Percentiles rank a stretch among this genome's conserved stretches.
Conservation (phyloP, 2,329 filamentous ascomycete species). For the Coniochaeta pulveracea region DNA sequence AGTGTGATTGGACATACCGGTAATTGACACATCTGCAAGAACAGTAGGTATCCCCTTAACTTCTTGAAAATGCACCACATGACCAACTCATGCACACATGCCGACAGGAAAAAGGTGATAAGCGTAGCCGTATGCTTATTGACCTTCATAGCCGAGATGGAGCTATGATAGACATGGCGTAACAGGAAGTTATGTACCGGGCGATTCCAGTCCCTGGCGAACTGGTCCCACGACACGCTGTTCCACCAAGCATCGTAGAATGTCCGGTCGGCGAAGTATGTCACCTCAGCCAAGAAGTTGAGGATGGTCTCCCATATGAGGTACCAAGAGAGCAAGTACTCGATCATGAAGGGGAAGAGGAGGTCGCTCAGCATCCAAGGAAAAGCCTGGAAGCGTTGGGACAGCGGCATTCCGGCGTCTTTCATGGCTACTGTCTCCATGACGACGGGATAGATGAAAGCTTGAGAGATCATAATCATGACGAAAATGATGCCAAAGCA, state of each 20-base stretch:
- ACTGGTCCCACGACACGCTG: slow-evolving; percentile 60
- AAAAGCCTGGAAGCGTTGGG: slow-evolving; percentile 52
- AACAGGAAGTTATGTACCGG: slow-evolving; percentile 70
- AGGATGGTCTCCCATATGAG: slow-evolving; percentile 69
- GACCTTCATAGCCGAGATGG: slow-evolving; percentile 61
- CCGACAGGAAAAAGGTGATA: slow-evolving; percentile 63
- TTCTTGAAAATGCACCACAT: slow-evolving; percentile 78
- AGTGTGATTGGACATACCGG: slow-evolving; percentile 33
- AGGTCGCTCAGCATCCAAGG: slow-evolving; percentile 67
- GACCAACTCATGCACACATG: slow-evolving; percentile 62
- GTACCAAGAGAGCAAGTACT: slow-evolving; percentile 69
- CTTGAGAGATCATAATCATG: slow-evolving; percentile 70
- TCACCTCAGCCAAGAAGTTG: slow-evolving; percentile 67
- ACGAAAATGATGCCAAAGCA: slow-evolving; percentile 64
- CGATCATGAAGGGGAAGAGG: slow-evolving; percentile 68
- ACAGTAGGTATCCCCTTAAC: slow-evolving; percentile 59
- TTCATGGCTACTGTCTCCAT: slow-evolving; percentile 56
- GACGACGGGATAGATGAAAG: slow-evolving; percentile 67
- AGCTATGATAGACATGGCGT: slow-evolving; percentile 68
- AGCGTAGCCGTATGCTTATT: slow-evolving; percentile 61
- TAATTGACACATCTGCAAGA: slow-evolving; percentile 64
- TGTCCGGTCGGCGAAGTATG: slow-evolving; percentile 63
- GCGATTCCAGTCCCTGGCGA: slow-evolving; percentile 68
- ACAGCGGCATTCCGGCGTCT: slow-evolving; percentile 49
- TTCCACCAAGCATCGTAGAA: slow-evolving; percentile 62